A percentile compares a stretch with the other conserved stretches of the same genome.
Conservation (phyloP, 176 grass and related monocot genomes). For the Oryza meridionalis region DNA sequence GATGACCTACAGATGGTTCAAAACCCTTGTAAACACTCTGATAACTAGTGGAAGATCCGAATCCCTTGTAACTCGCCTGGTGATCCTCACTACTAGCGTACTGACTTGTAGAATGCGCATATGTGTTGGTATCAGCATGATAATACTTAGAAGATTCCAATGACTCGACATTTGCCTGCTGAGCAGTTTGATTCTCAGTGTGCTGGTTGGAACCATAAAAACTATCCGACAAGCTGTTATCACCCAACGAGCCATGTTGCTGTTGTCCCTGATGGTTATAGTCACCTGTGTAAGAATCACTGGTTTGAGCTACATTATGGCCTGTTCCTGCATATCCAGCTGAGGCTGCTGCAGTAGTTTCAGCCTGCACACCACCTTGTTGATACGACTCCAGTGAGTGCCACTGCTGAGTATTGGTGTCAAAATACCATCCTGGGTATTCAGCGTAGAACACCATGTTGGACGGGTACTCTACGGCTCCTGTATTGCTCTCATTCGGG, state of each 20-base stretch:
- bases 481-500: slow-evolving; percentile 42
- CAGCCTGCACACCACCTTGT: slow-evolving; percentile 32
- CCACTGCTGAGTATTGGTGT: slow-evolving; percentile 82
- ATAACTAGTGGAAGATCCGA: slow-evolving; percentile 11
- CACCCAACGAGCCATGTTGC: slow-evolving; percentile 28
- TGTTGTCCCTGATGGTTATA: slow-evolving; percentile 36
- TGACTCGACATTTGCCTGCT: slow-evolving; percentile 13
- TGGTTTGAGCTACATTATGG: too few species aligned
- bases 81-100: slow-evolving; percentile 4
- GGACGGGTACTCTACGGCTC: slow-evolving; percentile 56
- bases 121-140: slow-evolving; percentile 16
- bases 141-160: slow-evolving; percentile 24
- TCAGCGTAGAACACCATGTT: slow-evolving; percentile 89
- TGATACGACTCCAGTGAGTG: slow-evolving; percentile 69
- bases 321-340: slow-evolving; percentile 24
- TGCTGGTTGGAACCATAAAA: slow-evolving; percentile 44
- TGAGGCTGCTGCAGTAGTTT: slow-evolving; percentile 32
- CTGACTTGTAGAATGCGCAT: slow-evolving; percentile 43
- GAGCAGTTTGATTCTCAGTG: slow-evolving; percentile 28
- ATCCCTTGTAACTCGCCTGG: slow-evolving; percentile 33
- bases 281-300: slow-evolving; percentile 27
- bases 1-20: slow-evolving; percentile 24
- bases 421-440: slow-evolving; percentile 87
- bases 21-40: slow-evolving; percentile 40
- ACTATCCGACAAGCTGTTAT: slow-evolving; percentile 35